phyloP scores from a whole-genome alignment of 345 rosid genomes.

The Syzygium aqueum region DNA sequence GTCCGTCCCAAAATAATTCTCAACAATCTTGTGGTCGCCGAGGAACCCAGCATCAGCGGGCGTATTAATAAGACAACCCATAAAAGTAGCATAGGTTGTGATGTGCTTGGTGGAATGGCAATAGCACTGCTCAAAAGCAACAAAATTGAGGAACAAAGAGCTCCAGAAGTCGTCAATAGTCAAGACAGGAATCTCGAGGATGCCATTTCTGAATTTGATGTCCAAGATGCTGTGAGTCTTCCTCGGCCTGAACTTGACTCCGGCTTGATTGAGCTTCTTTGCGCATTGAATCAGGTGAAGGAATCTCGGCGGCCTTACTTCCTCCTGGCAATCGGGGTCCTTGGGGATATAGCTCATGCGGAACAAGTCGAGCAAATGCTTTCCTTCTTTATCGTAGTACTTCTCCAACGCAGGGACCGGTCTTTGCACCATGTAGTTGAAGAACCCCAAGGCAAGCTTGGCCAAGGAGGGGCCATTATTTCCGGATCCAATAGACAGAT shows the following conservation, averaged over 20 bases:
- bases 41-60: constrained; percentile 35
- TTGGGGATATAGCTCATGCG: constrained; percentile 25
- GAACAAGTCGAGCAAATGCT: constrained; percentile 65
- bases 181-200: constrained; percentile 35
- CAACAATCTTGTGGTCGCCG: constrained; percentile 27
- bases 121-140: constrained; percentile 47
- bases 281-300: constrained; percentile 46
- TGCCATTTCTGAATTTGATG: constrained; percentile 26
- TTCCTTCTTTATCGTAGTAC: constrained; percentile 15
- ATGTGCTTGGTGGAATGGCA: constrained; percentile 29
- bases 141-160: constrained; percentile 34
- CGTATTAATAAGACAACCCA: constrained; percentile 40
- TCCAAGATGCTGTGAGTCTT: constrained; percentile 32
- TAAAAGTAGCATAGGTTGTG: constrained; percentile 36
- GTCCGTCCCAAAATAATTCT: constrained; percentile 46
- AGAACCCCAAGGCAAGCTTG: constrained; percentile 45
- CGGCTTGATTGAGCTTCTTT: constrained; percentile 45
- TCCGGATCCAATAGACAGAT: constrained; percentile 21
- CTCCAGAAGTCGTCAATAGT: constrained; percentile 30
- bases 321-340: constrained; percentile 3
- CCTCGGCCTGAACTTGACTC: constrained; percentile 33
- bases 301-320: neutral
- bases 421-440: constrained; percentile 38
- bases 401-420: constrained; percentile 17
- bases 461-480: constrained; percentile 23